Evolutionary conservation across 768 basidiomycete genomes (phyloP).

Genomic region (Tulasnella calospora): DNA sequence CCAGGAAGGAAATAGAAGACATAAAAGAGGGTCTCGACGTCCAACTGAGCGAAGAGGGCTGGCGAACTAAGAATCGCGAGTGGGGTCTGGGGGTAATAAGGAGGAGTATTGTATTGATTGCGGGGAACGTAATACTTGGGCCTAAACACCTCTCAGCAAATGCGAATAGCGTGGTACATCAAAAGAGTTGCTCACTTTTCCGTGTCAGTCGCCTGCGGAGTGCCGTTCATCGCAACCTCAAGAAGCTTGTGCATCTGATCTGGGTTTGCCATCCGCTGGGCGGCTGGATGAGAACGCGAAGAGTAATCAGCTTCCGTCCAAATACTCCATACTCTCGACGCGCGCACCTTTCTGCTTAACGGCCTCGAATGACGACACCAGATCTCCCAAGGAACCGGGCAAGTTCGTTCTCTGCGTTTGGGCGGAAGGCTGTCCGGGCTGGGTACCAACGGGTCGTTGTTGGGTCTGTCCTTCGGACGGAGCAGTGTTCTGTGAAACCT

Average conservation of each 20-base stretch:
- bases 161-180: not conserved
- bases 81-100: conserved; percentile 90
- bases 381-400: conserved; percentile 81
- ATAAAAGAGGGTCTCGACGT: conserved; percentile 96
- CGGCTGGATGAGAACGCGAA: conserved; percentile 41
- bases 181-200: conserved; percentile 61
- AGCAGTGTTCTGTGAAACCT: conserved; percentile 27
- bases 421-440: conserved; percentile 32
- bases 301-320: not conserved
- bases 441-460: conserved; percentile 8
- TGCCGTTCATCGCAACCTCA: conserved; percentile 81
- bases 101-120: conserved; percentile 84
- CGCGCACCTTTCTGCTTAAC: conserved; percentile 88
- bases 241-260: conserved; percentile 89
- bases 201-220: conserved; percentile 90
- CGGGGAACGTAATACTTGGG: conserved; percentile 95
- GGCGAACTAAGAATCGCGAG: conserved; percentile 75
- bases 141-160: conserved; percentile 43
- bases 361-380: conserved; percentile 90
- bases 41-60: conserved; percentile 80
- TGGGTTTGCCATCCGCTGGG: conserved; percentile 80
- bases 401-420: conserved; percentile 42
- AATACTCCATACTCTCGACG: not conserved
- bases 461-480: conserved; percentile 11
- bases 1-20: conserved; percentile 98